Base-by-base conservation (phyloP, 257 asterid species). In the Coffea canephora region DNA sequence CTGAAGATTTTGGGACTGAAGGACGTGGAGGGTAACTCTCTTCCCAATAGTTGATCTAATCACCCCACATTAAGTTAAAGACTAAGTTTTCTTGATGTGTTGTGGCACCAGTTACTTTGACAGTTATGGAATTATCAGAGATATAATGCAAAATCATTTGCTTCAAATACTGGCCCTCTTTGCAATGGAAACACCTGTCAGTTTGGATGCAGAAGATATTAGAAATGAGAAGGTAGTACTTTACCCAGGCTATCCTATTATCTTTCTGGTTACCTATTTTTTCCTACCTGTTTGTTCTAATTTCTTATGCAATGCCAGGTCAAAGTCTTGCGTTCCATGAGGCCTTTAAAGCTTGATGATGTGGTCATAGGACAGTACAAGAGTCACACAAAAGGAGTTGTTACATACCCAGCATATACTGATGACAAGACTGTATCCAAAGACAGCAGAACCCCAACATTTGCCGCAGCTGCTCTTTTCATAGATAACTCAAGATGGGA, bases 121-220 rank as follows among this genome's bases (percentile, higher is more conserved):
- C 84, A 88, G 91, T 73, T 93, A 95, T 23, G 99, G 99, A 75
- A 95, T 93, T 81, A 91, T 93, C 46, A 91, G 99, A 90, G 99
- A 95, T 79, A 93, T 95, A 87, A 95, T 95, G 99, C 99, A 95
- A 88, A 95, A 95, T 57, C 99, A 95, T 85, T 89, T 95, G 81
- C 97, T 95, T 83, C 99, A 95, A 91, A 95, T 95, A 75, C 89
- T 95, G 27, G 98, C 99, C 61, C 91, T 95, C 69, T 95, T 95
- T 85, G 99, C 99, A 85, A 95, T 95, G 99, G 99, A 95, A 90
- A 95, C 98, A 39, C 99, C 99, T 0, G 99, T 93, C 87, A 93
- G 97, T 81, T 89, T 93, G 86, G 99, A 95, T 79, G 99, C 97
- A 55, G 99, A 95, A 90, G 99, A 95, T 87, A 95, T 95, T 80